A percentile compares a stretch with the other conserved stretches of the same genome.
These are phyloP conservation scores for Botryotinia convoluta DNA, from an alignment of 2,329 filamentous ascomycete genomes.

Conservation along the genomic window DNA sequence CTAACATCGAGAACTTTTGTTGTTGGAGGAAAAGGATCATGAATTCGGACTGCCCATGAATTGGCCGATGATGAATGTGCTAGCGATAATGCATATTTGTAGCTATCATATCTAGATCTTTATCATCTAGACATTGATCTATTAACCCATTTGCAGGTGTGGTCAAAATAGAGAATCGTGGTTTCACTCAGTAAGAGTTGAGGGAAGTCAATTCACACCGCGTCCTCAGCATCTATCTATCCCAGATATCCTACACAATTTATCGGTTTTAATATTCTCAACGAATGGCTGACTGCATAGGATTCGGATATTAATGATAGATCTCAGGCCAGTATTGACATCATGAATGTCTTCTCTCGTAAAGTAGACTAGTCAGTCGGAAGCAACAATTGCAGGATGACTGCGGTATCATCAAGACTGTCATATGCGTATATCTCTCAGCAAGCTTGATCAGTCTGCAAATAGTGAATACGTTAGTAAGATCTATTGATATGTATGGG, in stretches of 20 bases:
- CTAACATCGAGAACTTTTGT: not conserved
- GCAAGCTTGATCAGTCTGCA: not conserved
- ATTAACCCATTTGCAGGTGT: not conserved
- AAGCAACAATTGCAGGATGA: not conserved
- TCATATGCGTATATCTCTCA: not conserved
- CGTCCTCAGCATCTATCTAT: not conserved
- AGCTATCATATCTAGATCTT: no score
- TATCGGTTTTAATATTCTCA: not conserved
- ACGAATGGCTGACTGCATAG: not conserved
- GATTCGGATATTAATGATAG: not conserved
- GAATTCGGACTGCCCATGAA: not conserved
- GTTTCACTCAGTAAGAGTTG: not conserved
- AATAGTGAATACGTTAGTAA: not conserved
- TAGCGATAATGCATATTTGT: not conserved
- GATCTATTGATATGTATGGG: not conserved
- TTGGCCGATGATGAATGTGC: not conserved
- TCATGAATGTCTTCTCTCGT: not conserved
- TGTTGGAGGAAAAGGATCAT: not conserved
- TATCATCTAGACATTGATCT: not conserved
- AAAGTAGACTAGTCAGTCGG: rapidly evolving
- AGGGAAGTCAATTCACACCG: not conserved
- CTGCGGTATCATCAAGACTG: not conserved
- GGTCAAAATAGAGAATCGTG: not conserved
- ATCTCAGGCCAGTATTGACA: not conserved
- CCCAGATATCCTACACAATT: not conserved